phyloP scores from a whole-genome alignment of 2,329 filamentous ascomycete genomes.

The Aspergillus luchuensis region DNA sequence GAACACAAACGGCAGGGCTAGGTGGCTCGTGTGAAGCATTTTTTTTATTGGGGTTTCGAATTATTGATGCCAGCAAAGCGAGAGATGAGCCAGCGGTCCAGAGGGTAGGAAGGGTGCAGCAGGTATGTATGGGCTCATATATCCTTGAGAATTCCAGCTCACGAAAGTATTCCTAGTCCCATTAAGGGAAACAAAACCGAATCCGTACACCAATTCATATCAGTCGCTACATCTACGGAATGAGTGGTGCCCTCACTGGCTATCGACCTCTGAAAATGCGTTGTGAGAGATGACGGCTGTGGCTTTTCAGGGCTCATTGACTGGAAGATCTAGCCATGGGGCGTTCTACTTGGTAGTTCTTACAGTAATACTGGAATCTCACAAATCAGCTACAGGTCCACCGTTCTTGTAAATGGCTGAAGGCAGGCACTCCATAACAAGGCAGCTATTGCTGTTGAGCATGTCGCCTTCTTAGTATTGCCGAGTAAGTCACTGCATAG shows the following conservation, averaged over 20 bases:
- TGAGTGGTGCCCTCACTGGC: not conserved
- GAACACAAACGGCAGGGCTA: not conserved
- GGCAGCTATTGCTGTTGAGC: not conserved
- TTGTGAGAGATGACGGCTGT: not conserved
- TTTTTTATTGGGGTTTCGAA: not conserved
- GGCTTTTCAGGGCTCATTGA: not conserved
- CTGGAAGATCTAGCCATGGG: not conserved
- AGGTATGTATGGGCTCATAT: not conserved
- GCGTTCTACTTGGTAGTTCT: not conserved
- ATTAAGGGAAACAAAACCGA: not conserved
- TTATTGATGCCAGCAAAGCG: not conserved
- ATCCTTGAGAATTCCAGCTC: not conserved
- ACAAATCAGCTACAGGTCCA: not conserved
- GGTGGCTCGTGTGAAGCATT: not conserved
- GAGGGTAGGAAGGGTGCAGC: not conserved
- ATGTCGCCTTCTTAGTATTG: not conserved
- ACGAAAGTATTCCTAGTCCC: not conserved
- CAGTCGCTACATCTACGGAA: not conserved
- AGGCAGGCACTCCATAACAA: not conserved
- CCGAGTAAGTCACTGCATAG: not conserved
- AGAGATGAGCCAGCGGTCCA: not conserved
- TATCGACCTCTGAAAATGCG: not conserved
- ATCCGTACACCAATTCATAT: not conserved
- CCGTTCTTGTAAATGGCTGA: not conserved
- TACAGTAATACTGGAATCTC: not conserved